A percentile compares a stretch with the other conserved stretches of the same genome.
These are phyloP conservation scores for Boletus speciosus DNA, from an alignment of 768 basidiomycete species.

Conservation along the genomic window DNA sequence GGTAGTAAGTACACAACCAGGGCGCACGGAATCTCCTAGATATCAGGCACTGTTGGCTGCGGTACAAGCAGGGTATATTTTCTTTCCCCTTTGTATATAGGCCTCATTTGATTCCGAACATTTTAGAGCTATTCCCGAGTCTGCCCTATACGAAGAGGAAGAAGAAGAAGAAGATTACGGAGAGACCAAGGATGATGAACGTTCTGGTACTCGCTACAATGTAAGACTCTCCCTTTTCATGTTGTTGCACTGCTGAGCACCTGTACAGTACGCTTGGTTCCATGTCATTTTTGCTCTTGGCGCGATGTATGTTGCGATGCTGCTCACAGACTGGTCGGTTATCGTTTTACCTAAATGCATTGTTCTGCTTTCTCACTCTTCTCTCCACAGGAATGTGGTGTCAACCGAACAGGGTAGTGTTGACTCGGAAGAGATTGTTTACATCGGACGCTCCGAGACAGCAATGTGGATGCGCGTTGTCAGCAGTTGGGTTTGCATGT, in stretches of 20 bases:
- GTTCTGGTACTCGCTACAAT: constrained; percentile 90
- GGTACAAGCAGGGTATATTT: constrained; percentile 83
- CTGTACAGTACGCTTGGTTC: constrained; percentile 90
- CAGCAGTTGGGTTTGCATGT: constrained; percentile 91
- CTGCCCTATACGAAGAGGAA: constrained; percentile 77
- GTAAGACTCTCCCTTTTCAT: constrained; percentile 41
- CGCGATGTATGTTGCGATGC: constrained; percentile 96
- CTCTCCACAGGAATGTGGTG: constrained; percentile 62
- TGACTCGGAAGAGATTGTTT: constrained; percentile 68
- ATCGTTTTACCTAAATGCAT: not conserved
- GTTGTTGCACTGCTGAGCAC: not conserved
- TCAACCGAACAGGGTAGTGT: constrained; percentile 48
- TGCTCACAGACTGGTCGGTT: constrained; percentile 93
- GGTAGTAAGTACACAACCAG: constrained; percentile 80
- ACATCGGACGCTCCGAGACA: constrained; percentile 91
- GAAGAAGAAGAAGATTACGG: constrained; percentile 71
- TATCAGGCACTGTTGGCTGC: constrained; percentile 95
- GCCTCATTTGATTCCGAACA: not conserved
- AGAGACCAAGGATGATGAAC: constrained; percentile 87
- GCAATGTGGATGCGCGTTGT: constrained; percentile 99
- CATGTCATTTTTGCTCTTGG: constrained; percentile 95
- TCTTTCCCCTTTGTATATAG: constrained; percentile 1
- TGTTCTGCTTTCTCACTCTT: constrained; percentile 1
- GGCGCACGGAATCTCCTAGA: constrained; percentile 77
- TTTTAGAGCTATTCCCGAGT: constrained; percentile 83